Evolutionary conservation across 2,329 filamentous ascomycete genomes (phyloP), one percentile per base, ranked within the genome.

Genomic region (Fusarium pilosicola): DNA sequence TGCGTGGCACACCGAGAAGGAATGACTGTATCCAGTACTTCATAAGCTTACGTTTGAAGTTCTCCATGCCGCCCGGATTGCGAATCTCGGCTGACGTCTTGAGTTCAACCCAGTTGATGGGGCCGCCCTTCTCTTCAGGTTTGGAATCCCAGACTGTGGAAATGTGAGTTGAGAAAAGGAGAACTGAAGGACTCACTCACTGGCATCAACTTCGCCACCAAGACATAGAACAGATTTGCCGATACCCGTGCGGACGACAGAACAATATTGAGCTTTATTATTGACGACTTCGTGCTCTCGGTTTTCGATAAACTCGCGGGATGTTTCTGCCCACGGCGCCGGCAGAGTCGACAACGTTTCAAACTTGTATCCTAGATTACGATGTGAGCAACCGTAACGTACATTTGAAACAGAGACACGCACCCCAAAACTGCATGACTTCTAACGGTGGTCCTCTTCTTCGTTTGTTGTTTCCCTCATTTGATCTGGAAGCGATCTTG

Each of bases 1-100:
- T 94, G 75, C 92, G 96, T 1, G 95, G 94, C 2, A 98, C 95
- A 45, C 96, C 96, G 5, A 99, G 91, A 6, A 99, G 87, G 79
- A 97, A 99, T 0, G 94, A 97, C 82, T 98, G 96, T 20, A 96
- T 94, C 96, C 96, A 99, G 84, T 96, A 97, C 79, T 97, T 97
- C 83, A 97, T 89, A 62, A 98, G 88, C 81, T 98, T 98, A 55
- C 93, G 90, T 82, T 98, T 94, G 80, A 96, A 97, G 71, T 91
- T 92, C 26, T 92, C 83, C 79, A 90, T 87, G 77, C 96, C 93
- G 52, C 90, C 88, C 4, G 91, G 87, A 68, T 88, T 88, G 58
- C 86, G 86, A 56, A 96, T 91, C 73, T 93, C 91, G 45, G 89
- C 91, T n/a, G 91, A 90, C 1, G 96, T 99, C 81, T 99, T 99